These are phyloP conservation scores for Carex myosuroides DNA, from an alignment of 176 grass and related monocot genomes.

Conservation along the genomic window DNA sequence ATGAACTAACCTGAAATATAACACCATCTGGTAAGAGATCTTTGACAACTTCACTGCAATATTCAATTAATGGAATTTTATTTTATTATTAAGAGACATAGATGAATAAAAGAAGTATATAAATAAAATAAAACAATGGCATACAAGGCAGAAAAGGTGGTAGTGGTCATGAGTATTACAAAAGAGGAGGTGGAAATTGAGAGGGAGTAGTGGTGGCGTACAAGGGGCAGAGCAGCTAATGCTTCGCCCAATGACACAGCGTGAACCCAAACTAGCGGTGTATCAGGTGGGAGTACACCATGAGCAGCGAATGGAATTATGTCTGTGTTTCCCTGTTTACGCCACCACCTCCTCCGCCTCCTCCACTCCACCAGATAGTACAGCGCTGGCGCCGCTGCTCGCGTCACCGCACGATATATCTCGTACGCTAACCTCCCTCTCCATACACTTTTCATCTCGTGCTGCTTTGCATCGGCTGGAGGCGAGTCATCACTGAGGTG, in stretches of 20 bases:
- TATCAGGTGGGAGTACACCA: constrained; percentile 33
- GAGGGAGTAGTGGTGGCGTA: constrained; percentile 55
- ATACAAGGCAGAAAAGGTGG: constrained; percentile 76
- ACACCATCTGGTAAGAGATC: constrained; percentile 63
- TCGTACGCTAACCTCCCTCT: constrained; percentile 36
- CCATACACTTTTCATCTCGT: not conserved
- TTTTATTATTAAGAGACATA: not conserved
- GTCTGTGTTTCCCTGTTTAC: constrained; percentile 51
- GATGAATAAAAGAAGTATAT: not conserved
- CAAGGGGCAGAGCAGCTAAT: constrained; percentile 66
- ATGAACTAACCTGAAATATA: constrained; percentile 59
- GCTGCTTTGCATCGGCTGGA: not conserved
- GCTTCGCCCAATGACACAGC: constrained; percentile 85
- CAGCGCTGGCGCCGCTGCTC: constrained; percentile 33
- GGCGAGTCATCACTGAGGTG: not conserved
- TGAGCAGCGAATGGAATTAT: constrained; percentile 34
- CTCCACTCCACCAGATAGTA: constrained; percentile 33
- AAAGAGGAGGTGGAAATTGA: constrained; percentile 31
- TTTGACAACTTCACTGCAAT: constrained; percentile 71
- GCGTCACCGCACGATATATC: constrained; percentile 47
- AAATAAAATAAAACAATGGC: not conserved
- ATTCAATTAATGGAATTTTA: not conserved
- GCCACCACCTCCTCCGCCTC: constrained; percentile 50
- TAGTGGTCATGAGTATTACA: constrained; percentile 67
- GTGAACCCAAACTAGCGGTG: constrained; percentile 71